Conservation (phyloP, 306 rosid species). For the Prunus mume region DNA sequence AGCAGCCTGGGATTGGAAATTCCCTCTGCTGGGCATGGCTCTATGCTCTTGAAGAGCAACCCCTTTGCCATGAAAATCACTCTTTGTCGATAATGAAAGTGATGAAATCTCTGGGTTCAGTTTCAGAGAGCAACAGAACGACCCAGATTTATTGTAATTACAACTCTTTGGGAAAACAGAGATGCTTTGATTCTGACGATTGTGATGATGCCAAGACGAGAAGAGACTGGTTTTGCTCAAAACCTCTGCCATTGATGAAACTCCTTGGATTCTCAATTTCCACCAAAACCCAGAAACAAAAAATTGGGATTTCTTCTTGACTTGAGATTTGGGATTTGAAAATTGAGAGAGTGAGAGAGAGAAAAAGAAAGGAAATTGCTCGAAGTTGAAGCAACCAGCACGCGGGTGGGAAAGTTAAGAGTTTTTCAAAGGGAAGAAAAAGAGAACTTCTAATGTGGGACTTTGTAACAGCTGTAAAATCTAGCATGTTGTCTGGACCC, state of each 20-base stretch:
- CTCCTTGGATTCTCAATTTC: background rate
- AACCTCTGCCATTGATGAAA: slow-evolving; percentile 45
- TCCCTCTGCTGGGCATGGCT: slow-evolving; percentile 22
- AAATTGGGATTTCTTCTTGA: background rate
- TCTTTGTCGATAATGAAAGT: slow-evolving; percentile 21
- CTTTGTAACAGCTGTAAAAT: background rate
- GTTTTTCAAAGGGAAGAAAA: background rate
- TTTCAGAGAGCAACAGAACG: slow-evolving; percentile 26
- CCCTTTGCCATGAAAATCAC: slow-evolving; percentile 42
- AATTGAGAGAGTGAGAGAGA: background rate
- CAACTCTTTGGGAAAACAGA: slow-evolving; percentile 34
- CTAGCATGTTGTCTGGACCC: background rate
- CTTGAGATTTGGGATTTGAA: background rate
- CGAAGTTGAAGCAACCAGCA: background rate
- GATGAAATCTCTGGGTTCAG: slow-evolving; percentile 36
- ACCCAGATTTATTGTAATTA: slow-evolving; percentile 23
- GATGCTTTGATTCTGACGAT: slow-evolving; percentile 18
- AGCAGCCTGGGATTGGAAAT: slow-evolving; percentile 29
- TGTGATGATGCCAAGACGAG: slow-evolving; percentile 33
- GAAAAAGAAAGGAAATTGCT: background rate
- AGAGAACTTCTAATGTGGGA: background rate
- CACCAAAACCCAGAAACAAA: background rate
- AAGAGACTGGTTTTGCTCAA: slow-evolving; percentile 45
- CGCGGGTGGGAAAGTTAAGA: background rate
- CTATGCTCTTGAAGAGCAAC: slow-evolving; percentile 29